Conservation (phyloP, 805 yeast species). For the Spathaspora girioi region DNA sequence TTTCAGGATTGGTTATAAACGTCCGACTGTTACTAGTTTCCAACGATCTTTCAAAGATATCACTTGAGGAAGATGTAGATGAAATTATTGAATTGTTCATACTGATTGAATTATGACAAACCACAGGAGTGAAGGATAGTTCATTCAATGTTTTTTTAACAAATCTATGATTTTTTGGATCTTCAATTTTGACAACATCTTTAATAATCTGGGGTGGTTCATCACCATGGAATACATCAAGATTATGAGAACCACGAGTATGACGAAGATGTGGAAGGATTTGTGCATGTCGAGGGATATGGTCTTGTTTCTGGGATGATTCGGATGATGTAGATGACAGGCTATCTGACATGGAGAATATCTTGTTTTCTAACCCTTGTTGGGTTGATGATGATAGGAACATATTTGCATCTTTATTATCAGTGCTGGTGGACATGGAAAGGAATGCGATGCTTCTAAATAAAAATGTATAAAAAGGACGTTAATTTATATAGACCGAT, state of each 20-base stretch:
- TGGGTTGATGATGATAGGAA: neutral
- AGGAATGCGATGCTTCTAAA: neutral
- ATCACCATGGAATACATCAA: neutral
- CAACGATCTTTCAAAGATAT: constrained; percentile 13
- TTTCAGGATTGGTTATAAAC: constrained; percentile 7
- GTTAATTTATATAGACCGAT: too few species aligned
- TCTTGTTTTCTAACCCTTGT: neutral
- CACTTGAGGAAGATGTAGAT: constrained; percentile 5
- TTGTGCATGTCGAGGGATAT: neutral
- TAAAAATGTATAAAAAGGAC: neutral
- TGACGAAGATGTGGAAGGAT: neutral
- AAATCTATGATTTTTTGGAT: constrained; percentile 2
- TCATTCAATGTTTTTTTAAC: constrained; percentile 7
- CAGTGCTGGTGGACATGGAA: neutral
- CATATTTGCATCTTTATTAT: neutral
- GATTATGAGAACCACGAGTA: neutral
- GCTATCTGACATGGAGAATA: neutral
- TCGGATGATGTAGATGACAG: neutral
- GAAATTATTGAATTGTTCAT: constrained; percentile 2
- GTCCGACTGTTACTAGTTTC: constrained; percentile 1
- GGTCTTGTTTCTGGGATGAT: neutral
- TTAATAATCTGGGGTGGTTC: neutral
- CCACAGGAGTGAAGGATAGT: constrained; percentile 1
- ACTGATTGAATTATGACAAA: constrained; percentile 1
- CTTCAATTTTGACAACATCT: neutral